A percentile compares a stretch with the other conserved stretches of the same genome.
phyloP scores from a whole-genome alignment of 495 filamentous ascomycete genomes.

The Bacidia gigantensis region DNA sequence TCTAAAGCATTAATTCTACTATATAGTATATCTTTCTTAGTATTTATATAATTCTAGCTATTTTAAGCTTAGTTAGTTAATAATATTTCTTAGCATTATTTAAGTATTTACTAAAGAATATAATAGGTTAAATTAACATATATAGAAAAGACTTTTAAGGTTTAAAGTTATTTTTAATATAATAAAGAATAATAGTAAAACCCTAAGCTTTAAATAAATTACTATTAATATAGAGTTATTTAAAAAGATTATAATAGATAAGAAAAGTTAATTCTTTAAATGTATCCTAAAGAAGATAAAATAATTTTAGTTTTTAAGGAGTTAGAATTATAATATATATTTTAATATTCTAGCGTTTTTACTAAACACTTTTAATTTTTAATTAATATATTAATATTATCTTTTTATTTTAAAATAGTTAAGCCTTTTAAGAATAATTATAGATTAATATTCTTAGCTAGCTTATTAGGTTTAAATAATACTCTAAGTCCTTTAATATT shows the following conservation, averaged over 20 bases:
- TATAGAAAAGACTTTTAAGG: neutral
- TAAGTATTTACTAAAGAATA: neutral
- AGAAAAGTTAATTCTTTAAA: neutral
- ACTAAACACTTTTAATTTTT: neutral
- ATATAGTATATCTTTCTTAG: slow-evolving; percentile 4
- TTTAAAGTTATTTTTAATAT: neutral
- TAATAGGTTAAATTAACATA: neutral
- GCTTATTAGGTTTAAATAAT: neutral
- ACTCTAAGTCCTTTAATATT: neutral
- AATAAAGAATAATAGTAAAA: too few relatives aligned
- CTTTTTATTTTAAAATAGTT: neutral
- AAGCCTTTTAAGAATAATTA: neutral
- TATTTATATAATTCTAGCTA: slow-evolving; percentile 1
- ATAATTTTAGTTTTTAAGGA: neutral
- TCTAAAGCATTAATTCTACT: slow-evolving; percentile 1
- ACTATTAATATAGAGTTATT: neutral
- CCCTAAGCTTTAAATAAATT: neutral
- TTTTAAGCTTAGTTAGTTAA: neutral
- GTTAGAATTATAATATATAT: neutral
- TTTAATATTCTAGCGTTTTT: neutral
- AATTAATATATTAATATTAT: neutral
- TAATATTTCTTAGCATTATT: neutral
- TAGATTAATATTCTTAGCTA: slow-evolving; percentile 2
- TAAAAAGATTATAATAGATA: neutral
- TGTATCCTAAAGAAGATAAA: neutral